Evolutionary conservation across 2,329 filamentous ascomycete species (phyloP), one percentile per base, ranked within the genome.

Genomic region (Seiridium cupressi): DNA sequence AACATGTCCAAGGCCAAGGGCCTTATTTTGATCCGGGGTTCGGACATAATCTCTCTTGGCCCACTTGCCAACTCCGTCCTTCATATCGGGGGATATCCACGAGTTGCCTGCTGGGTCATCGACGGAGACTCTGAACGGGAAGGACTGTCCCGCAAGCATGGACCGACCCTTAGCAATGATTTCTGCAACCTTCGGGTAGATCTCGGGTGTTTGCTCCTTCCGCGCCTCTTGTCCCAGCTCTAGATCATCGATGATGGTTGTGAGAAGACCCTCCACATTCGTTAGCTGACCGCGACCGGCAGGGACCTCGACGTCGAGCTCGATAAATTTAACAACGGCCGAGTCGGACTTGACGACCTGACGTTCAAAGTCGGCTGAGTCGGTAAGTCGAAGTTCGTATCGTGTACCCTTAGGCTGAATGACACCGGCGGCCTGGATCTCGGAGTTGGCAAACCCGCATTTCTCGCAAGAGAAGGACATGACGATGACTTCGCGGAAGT

Each of bases 21-120:
- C 84, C 59, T 89, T 90, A 72, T 99, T 99, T 75, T 98, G 94
- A 70, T 92, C 91, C 1, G 88, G 78, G 1, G 90, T 94, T 61
- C 95, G 88, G 58, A 87, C 76, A 72, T 95, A 99, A 70, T 97
- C 92, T 62, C 86, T 84, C 74, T 94, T 92, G 65, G 87, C 86
- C 86, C 93, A 97, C 77, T 97, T 97, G 67, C 91, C 90, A n/a
- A 89, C 84, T 51, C 86, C 84, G 66, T 92, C 89, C 64, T 87
- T 89, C 63, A 91, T 85, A 65, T 93, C 90, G 11, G 95, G 95
- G 53, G 96, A 90, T 69, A 99, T 97, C 84, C 93, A 98, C 2
- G 93, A 97, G 81, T 99, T 99, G 58, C 95, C 95, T 1, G 93
- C 91, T 3, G 92, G 90, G 73, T 99, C 95, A 72, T 99, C 93